Percentiles rank a stretch among this genome's conserved stretches.
phyloP scores from a whole-genome alignment of 192 early-diverging fungal species.

The Pecoramyces ruminantium region DNA sequence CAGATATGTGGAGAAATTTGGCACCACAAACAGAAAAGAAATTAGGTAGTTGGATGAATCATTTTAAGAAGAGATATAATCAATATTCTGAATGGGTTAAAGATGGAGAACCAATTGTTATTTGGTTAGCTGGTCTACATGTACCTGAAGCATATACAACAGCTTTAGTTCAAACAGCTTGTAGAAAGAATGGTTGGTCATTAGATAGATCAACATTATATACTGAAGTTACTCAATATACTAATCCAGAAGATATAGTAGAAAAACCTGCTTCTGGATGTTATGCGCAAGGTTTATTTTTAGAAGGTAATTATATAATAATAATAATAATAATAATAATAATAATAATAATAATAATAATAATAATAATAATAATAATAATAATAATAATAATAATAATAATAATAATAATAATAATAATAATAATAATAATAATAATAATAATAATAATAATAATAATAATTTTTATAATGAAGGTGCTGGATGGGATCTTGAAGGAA shows the following conservation, averaged over 20 bases:
- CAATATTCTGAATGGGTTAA: conserved; percentile 47
- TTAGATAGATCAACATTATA: conserved; percentile 41
- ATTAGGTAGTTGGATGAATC: conserved; percentile 35
- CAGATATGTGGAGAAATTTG: conserved; percentile 27
- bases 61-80: conserved; percentile 31
- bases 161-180: conserved; percentile 40
- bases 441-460: too few species aligned
- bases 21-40: conserved; percentile 44
- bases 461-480: conserved; percentile 24
- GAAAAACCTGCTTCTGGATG: conserved; percentile 36
- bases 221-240: conserved; percentile 34
- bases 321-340: too few species aligned
- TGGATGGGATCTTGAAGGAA: conserved; percentile 29
- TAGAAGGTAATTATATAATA: conserved; percentile 13
- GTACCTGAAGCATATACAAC: conserved; percentile 45
- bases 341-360: too few species aligned
- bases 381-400: too few species aligned
- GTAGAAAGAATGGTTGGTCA: conserved; percentile 42
- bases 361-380: too few species aligned
- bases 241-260: conserved; percentile 26
- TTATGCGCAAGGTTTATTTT: conserved; percentile 35
- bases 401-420: too few species aligned
- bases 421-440: too few species aligned
- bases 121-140: conserved; percentile 43
- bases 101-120: conserved; percentile 39